Base-by-base conservation (phyloP, 129 eudicot genomes). In the Deinandra increscens region DNA sequence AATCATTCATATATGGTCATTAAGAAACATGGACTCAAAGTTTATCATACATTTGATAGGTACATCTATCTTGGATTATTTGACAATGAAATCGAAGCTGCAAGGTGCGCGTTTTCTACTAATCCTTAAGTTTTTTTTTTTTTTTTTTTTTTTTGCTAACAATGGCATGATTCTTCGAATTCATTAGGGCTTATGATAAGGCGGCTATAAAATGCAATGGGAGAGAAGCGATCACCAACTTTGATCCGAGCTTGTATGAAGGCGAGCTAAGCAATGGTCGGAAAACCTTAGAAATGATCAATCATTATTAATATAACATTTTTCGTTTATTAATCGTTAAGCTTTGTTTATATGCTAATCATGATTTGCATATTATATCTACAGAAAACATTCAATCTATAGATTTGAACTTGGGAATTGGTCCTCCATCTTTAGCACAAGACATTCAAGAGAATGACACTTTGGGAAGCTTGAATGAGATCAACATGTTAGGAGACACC, bases 11-110 rank as follows among this genome's bases (percentile, higher is more conserved):
- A 18, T 41, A 8, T 56, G 4, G 2, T 56, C 15, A 41, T 44
- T 8, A 45, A 42, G 18, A 7, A 15, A 42, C 2, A 5, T 23
- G 20, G 5, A 68, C 36, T n/a, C 54, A 31, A 63, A 15, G 7
- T 19, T 55, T 51, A 14, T 17, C 71, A 46, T 39, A 37, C 17
- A 49, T 18, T 58, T 14, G 54, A 5, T 6, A 67, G 63, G 36
- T 51, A 84, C 60, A 90, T 90, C 67, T 90, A 90, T 77, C 97
- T 91, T 72, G 97, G 97, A 41, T 65, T 91, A 74, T 91, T 87
- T 64, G 95, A 91, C 83, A 85, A 72, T 73, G 97, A 91, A 80
- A 81, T 85, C 14, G 97, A 91, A 50, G 97, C 97, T 68, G 97
- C 97, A 83, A 91, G 95, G 97, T 91, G 42, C 44, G n/a, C n/a